A percentile compares a stretch with the other conserved stretches of the same genome.
Conservation (phyloP, 2,329 filamentous ascomycete species). For the Zymoseptoria crescenta region DNA sequence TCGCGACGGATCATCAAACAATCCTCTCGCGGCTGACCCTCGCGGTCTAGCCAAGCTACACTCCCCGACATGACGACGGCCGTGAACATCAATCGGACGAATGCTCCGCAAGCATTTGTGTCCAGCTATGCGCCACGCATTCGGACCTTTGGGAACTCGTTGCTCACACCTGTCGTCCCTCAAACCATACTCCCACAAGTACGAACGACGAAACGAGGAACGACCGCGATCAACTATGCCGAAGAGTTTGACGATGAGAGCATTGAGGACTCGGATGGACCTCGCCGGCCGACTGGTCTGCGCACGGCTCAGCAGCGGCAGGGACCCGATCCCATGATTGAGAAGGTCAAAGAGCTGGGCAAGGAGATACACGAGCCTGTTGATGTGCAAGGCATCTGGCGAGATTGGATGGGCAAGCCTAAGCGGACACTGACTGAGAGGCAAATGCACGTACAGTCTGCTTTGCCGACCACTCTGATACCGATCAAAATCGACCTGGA, state of each 20-base stretch:
- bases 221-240: slow-evolving; percentile 93
- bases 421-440: slow-evolving; percentile 47
- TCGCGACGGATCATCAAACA: slow-evolving; percentile 6
- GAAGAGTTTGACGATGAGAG: slow-evolving; percentile 90
- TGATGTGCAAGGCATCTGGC: slow-evolving; percentile 80
- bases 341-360: slow-evolving; percentile 62
- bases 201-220: slow-evolving; percentile 93
- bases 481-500: slow-evolving; percentile 96
- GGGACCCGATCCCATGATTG: slow-evolving; percentile 58
- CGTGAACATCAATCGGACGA: slow-evolving; percentile 30
- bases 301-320: slow-evolving; percentile 62
- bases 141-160: slow-evolving; percentile 82
- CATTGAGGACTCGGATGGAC: slow-evolving; percentile 66
- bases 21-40: slow-evolving; percentile 7
- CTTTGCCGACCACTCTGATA: slow-evolving; percentile 80
- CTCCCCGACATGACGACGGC: slow-evolving; percentile 14
- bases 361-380: slow-evolving; percentile 75
- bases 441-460: slow-evolving; percentile 58
- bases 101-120: slow-evolving; percentile 75
- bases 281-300: slow-evolving; percentile 63
- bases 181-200: slow-evolving; percentile 58
- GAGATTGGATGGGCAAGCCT: slow-evolving; percentile 86
- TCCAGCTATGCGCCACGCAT: slow-evolving; percentile 87
- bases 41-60: slow-evolving; percentile 7
- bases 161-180: slow-evolving; percentile 76